Base-by-base conservation (phyloP, 805 yeast genomes). In the Saccharomycopsis fibuligera region DNA sequence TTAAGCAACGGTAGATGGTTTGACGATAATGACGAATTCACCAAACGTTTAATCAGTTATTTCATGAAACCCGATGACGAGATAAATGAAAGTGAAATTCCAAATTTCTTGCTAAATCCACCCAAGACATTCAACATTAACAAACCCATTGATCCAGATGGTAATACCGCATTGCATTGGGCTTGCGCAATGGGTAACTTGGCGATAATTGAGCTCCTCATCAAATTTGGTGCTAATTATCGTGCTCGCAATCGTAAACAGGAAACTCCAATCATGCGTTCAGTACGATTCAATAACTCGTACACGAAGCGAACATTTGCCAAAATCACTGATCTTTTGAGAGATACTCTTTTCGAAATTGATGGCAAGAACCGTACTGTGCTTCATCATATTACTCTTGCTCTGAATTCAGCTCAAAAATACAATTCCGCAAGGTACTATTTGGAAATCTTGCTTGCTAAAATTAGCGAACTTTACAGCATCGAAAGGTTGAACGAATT, bases 131-230 rank as follows among this genome's bases (percentile, higher is more conserved):
- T 83, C 49, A 76, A 81, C 55, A 74, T 86, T 53, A 76, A 82
- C 68, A 81, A 71, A 61, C 86, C 84, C 46, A 86, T 93, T 23
- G 99, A 93, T 62, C 90, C 86, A 50, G 97, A 93, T 60, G 95
- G 96, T 1, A 95, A 93, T 61, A 86, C 96, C 0, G 84, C 96
- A 1, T 80, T 93, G 57, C 99, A 93, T 65, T 93, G 98, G 97
- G 96, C 98, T 0, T 88, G 97, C 52, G 85, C 98, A 1, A 88
- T 93, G 77, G 99, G 98, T 3, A 86, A 83, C 61, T 66, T 83
- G 30, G 76, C 75, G 41, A 80, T 90, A 66, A 81, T 87, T 48
- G 93, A 84, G 56, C 75, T 89, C 12, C 71, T 93, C 37, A 66
- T 87, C 27, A 72, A 79, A 25, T 78, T 83, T 35, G 95, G 96